phyloP scores from a whole-genome alignment of 1,139 yeast genomes.

The Suhomyces ambrosiae region DNA sequence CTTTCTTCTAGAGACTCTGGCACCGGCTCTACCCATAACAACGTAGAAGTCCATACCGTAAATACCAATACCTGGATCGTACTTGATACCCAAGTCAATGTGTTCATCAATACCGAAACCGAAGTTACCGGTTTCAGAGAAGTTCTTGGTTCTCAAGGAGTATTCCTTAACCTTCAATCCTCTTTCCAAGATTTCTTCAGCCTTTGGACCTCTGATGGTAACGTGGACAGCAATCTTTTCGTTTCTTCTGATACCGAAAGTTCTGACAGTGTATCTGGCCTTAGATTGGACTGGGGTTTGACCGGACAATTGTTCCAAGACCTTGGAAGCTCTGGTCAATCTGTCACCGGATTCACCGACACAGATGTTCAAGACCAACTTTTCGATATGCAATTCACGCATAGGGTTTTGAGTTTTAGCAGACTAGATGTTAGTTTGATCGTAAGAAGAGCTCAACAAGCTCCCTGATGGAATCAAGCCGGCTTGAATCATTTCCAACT shows the following conservation, averaged over 20 bases:
- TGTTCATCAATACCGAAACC: conserved; percentile 99
- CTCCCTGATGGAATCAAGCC: too few relatives aligned
- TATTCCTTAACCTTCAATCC: conserved; percentile 99
- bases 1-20: conserved; percentile 99
- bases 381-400: conserved; percentile 99
- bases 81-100: conserved; percentile 99
- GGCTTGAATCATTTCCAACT: too few relatives aligned
- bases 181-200: conserved; percentile 99
- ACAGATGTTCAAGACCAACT: conserved; percentile 98
- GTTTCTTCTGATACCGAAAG: conserved; percentile 99
- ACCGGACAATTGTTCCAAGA: conserved; percentile 99
- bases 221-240: conserved; percentile 99
- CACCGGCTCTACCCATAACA: conserved; percentile 99
- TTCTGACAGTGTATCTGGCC: conserved; percentile 99
- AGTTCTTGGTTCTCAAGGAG: conserved; percentile 92
- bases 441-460: too few relatives aligned
- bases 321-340: conserved; percentile 99
- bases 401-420: conserved; percentile 61
- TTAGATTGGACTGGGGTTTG: conserved; percentile 99
- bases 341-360: conserved; percentile 99
- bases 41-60: conserved; percentile 99
- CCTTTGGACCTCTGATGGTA: conserved; percentile 99
- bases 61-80: conserved; percentile 99
- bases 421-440: conserved; percentile 21
- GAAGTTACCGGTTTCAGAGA: conserved; percentile 99